These are phyloP conservation scores for Rhodotorula sp. DNA, from an alignment of 1,284 basidiomycete species.

Conservation along the genomic window DNA sequence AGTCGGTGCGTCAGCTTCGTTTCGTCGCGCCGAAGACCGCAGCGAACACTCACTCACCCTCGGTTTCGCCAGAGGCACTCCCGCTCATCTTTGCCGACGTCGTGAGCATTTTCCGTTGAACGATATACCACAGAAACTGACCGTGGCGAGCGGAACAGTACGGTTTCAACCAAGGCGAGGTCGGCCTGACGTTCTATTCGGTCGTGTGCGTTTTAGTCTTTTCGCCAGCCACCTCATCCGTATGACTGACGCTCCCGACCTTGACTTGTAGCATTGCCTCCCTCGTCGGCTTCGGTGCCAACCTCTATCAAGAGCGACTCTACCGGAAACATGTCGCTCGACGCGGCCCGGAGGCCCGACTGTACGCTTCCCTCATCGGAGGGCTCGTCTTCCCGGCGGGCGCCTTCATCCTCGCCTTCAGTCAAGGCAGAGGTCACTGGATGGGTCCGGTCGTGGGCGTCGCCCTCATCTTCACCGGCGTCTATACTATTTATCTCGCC, in stretches of 20 bases:
- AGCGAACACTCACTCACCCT: constrained; percentile 1
- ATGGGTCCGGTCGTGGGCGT: constrained; percentile 46
- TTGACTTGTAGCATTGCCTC: constrained; percentile 20
- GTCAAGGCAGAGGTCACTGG: constrained; percentile 36
- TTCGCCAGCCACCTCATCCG: background rate
- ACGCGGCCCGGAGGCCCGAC: constrained; percentile 69
- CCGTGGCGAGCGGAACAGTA: constrained; percentile 6
- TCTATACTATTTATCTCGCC: constrained; percentile 47
- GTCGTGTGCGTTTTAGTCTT: constrained; percentile 11
- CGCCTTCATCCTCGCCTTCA: constrained; percentile 38
- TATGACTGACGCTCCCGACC: background rate
- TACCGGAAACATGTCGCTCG: constrained; percentile 52
- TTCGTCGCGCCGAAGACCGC: too few relatives aligned
- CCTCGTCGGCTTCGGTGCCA: constrained; percentile 30
- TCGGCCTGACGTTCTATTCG: constrained; percentile 33
- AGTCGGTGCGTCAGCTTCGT: constrained; percentile 7
- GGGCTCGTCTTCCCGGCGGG: constrained; percentile 54
- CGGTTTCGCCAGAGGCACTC: constrained; percentile 21
- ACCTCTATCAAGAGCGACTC: constrained; percentile 52
- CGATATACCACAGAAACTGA: too few relatives aligned
- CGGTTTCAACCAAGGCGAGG: constrained; percentile 33
- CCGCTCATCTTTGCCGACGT: constrained; percentile 32
- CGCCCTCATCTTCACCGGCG: constrained; percentile 24
- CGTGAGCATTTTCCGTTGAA: background rate
- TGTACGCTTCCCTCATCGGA: constrained; percentile 66